Evolutionary conservation across 108 stramenopile genomes (phyloP).

Genomic region (Mediolabrus comicus): DNA sequence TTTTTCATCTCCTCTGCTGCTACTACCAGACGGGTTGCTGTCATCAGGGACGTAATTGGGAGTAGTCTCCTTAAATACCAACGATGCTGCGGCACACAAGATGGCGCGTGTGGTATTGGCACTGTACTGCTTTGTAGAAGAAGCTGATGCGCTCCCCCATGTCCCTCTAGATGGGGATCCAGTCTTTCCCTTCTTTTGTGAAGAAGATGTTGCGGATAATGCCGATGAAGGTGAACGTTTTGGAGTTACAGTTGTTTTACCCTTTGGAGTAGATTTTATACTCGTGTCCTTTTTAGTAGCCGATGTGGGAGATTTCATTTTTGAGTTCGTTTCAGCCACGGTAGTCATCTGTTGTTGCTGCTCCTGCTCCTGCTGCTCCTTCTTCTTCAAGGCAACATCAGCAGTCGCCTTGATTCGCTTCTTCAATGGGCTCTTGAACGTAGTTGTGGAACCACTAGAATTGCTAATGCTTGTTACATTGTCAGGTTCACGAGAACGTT

Average conservation of each 20-base stretch:
- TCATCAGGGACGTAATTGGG: constrained; percentile 32
- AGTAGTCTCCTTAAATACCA: constrained; percentile 59
- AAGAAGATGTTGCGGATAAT: neutral
- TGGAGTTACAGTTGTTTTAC: neutral
- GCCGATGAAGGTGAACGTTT: neutral
- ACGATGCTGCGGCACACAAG: constrained; percentile 65
- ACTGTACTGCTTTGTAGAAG: neutral
- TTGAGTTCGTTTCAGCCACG: neutral
- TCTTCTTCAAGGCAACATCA: too few relatives aligned
- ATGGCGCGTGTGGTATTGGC: constrained; percentile 58
- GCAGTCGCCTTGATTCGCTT: neutral
- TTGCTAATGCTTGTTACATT: neutral
- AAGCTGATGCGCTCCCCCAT: neutral
- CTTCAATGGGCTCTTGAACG: neutral
- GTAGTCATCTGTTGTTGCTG: neutral
- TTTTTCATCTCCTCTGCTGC: neutral
- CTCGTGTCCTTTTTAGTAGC: neutral
- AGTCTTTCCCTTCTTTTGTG: neutral
- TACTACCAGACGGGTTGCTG: too few relatives aligned
- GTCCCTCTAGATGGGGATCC: neutral
- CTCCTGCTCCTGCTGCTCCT: too few relatives aligned
- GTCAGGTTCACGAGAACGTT: neutral
- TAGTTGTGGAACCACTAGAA: neutral
- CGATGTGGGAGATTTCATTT: neutral
- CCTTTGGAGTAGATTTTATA: neutral